Evolutionary conservation across 2,329 filamentous ascomycete genomes (phyloP), one percentile per base, ranked within the genome.

Genomic region (Aspergillus tamarii): DNA sequence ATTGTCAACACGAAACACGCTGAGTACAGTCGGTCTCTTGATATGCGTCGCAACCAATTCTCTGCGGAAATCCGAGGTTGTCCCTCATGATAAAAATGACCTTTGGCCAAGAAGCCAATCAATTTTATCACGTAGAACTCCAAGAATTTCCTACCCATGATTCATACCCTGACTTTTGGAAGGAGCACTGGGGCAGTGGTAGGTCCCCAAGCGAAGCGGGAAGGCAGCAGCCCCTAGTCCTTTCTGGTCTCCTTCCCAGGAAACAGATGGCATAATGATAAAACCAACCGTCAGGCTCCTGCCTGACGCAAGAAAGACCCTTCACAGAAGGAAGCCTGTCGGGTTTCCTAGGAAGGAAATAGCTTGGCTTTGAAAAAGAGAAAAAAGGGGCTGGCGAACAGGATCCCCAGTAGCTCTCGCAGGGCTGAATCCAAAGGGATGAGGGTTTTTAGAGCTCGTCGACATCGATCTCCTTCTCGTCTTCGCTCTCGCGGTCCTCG

Each of bases 381-480:
- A 56, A 65, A 62, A 48, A 45, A 48, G 48, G 63, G 61, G 64
- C 59, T 64, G 69, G 64, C 61, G 66, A 62, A 61, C 58, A 62
- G 58, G 12, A 64, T 64, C 64, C 52, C 67, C 68, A 68, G 66
- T 66, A 64, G 67, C 69, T 72, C 73, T 70, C 68, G 70, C 69
- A 74, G 70, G 73, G 70, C 64, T 72, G 68, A 71, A 69, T 74
- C 70, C 69, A 72, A 71, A 68, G 71, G 70, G 69, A 66, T 72
- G 66, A 62, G 56, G 66, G 55, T 62, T 48, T 77, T 87, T 89
- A 97, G 80, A 98, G 97, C 81, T 97, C 93, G 84, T 98, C 94
- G 78, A 97, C 92, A 79, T 96, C 93, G 75, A 97, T 89, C 73
- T 96, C 93, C 84, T 92, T 93, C 77, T 86, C 88, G 68, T 85